Conservation (phyloP, 805 yeast genomes). For the Starmerella gropengiesseri region DNA sequence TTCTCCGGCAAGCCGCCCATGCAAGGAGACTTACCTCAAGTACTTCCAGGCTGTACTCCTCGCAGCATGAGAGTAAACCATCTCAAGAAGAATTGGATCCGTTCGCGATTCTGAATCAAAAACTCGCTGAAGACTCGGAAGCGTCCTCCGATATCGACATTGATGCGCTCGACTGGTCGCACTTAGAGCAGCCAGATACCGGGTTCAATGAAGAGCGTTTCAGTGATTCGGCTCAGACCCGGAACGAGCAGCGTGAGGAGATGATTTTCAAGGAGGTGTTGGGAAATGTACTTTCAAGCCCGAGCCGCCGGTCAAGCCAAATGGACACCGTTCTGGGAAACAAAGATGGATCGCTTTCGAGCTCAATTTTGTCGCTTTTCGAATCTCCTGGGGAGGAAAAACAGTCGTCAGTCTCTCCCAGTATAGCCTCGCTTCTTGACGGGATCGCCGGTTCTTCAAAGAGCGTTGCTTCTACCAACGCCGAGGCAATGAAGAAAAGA, state of each 20-base stretch:
- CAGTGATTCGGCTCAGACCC: not conserved
- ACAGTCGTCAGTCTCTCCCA: not conserved
- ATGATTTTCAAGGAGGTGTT: slow-evolving; percentile 18
- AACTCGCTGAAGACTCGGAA: not conserved
- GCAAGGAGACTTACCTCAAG: too few species aligned
- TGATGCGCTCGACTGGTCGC: slow-evolving; percentile 2
- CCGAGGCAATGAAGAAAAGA: slow-evolving; percentile 2
- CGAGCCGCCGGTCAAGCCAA: not conserved
- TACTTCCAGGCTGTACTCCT: not conserved
- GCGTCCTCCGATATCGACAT: not conserved
- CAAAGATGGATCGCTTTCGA: slow-evolving; percentile 7
- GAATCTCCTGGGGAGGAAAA: not conserved
- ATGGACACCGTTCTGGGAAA: not conserved
- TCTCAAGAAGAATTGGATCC: not conserved
- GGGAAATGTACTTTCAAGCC: slow-evolving; percentile 17
- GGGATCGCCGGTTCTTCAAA: slow-evolving; percentile 4
- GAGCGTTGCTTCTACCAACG: not conserved
- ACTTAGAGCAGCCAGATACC: not conserved
- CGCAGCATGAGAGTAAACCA: not conserved
- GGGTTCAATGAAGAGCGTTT: not conserved
- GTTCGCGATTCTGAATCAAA: not conserved
- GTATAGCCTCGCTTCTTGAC: slow-evolving; percentile 10
- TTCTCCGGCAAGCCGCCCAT: too few species aligned
- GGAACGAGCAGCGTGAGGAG: slow-evolving; percentile 17
- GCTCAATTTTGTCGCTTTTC: slow-evolving; percentile 15